A percentile compares a stretch with the other conserved stretches of the same genome.
phyloP scores from a whole-genome alignment of 2,329 filamentous ascomycete genomes.

The Alternaria hordeiaustralica region DNA sequence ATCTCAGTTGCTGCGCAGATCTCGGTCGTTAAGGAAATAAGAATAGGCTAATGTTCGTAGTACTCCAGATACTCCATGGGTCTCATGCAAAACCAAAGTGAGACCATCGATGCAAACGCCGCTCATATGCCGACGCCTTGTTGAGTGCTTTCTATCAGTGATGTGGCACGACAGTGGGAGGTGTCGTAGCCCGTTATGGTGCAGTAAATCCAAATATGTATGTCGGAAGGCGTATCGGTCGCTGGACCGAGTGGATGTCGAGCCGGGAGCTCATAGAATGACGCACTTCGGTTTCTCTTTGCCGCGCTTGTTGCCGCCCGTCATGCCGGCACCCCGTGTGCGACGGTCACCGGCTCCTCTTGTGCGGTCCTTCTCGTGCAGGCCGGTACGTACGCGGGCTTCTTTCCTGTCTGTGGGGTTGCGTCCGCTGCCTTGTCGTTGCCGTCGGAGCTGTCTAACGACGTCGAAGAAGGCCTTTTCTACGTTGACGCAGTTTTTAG shows the following conservation, averaged over 20 bases:
- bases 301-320: constrained; percentile 16
- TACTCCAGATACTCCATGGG: constrained; percentile 42
- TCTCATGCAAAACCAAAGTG: constrained; percentile 37
- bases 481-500: constrained; percentile 97
- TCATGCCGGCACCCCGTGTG: constrained; percentile 17
- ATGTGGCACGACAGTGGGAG: constrained; percentile 25
- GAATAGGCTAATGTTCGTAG: constrained; percentile 21
- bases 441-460: constrained; percentile 84
- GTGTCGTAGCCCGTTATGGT: constrained; percentile 36
- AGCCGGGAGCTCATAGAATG: constrained; percentile 35
- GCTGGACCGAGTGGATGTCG: not conserved
- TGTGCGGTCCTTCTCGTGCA: constrained; percentile 26
- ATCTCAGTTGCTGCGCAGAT: constrained; percentile 22
- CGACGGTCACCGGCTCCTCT: constrained; percentile 22
- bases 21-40: constrained; percentile 19
- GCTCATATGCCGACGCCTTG: constrained; percentile 45
- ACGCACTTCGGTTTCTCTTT: constrained; percentile 45
- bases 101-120: constrained; percentile 47
- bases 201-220: constrained; percentile 36
- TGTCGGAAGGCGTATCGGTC: constrained; percentile 18
- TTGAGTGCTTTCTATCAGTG: constrained; percentile 41
- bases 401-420: constrained; percentile 22
- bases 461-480: constrained; percentile 99
- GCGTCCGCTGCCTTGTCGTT: constrained; percentile 61
- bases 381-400: constrained; percentile 18